These are phyloP conservation scores for Breviolum minutum DNA, from an alignment of 73 alveolate genomes.

Conservation along the genomic window DNA sequence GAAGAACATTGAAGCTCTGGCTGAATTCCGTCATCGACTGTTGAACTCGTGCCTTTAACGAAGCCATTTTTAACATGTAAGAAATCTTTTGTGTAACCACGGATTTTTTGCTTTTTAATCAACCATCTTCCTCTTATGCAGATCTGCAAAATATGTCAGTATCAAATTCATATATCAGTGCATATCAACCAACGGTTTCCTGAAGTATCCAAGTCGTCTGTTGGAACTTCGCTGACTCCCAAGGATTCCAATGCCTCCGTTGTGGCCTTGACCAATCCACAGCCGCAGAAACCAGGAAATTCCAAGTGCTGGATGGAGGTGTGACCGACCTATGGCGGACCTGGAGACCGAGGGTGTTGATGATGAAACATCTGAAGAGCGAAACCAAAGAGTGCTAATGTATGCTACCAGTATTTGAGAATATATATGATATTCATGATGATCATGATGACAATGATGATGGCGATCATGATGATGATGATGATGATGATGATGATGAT, in stretches of 20 bases:
- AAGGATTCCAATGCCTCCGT: neutral
- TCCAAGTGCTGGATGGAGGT: slow-evolving; percentile 59
- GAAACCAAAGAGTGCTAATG: neutral
- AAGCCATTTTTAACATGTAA: too few species aligned
- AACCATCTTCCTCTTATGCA: too few species aligned
- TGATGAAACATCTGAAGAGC: too few species aligned
- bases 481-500: neutral
- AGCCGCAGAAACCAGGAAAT: neutral
- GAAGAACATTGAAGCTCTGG: neutral
- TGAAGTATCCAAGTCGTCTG: too few species aligned
- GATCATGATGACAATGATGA: neutral
- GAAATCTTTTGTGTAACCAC: too few species aligned
- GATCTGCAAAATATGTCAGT: too few species aligned
- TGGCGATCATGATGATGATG: neutral
- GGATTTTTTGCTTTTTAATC: too few species aligned
- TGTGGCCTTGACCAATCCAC: neutral
- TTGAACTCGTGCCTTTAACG: too few species aligned
- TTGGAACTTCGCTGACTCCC: neutral
- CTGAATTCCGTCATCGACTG: too few species aligned
- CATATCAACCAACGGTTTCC: too few species aligned
- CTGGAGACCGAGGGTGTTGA: too few species aligned
- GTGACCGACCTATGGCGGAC: neutral
- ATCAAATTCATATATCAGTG: too few species aligned
- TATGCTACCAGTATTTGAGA: neutral
- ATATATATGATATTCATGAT: neutral